Evolutionary conservation across 768 basidiomycete species (phyloP), one percentile per base, ranked within the genome.

Genomic region (Gyrodon lividus): DNA sequence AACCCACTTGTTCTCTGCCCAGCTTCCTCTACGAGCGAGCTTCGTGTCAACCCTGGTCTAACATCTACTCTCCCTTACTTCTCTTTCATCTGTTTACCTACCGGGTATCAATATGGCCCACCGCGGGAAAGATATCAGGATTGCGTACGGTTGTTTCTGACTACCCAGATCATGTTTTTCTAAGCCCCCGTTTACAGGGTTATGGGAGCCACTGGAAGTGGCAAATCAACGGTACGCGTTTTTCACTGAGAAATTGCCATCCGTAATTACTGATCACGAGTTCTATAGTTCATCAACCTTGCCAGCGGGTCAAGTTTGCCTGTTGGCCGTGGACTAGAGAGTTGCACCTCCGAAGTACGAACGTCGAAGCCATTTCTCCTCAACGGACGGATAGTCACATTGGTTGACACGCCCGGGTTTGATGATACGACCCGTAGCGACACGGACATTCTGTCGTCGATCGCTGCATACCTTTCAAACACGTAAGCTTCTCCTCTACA

Each of bases 321-420:
- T 13, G 73, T 82, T 14, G 79, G 80, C 19, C 62, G 59, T 5
- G 72, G 73, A 4, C 66, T 81, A 26, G 67, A 75, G 47, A 83
- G 81, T 14, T 82, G 78, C 55, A 84, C 82, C 0, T 68, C 62
- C 40, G 66, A 67, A 9, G 75, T 84, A 1, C 70, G 76, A 47
- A 64, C 72, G 4, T 69, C 78, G 4, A 59, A 66, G 13, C 69
- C 77, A 1, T 80, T 83, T 57, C 55, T 70, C 35, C 59, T 81
- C 31, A 74, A 78, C 41, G 78, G 76, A 10, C 68, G 69, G 6
- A 60, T 56, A 46, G 64, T 83, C 46, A 76, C 70, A 12, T 63
- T 84, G 26, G 74, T 84, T 37, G 83, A 84, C 61, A 84, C 82
- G 0, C 82, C 82, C 14, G 82, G 82, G 5, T 84, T 83, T 60